Evolutionary conservation across 768 basidiomycete species (phyloP), one percentile per base, ranked within the genome.

Genomic region (Xanthoconium stramineum): DNA sequence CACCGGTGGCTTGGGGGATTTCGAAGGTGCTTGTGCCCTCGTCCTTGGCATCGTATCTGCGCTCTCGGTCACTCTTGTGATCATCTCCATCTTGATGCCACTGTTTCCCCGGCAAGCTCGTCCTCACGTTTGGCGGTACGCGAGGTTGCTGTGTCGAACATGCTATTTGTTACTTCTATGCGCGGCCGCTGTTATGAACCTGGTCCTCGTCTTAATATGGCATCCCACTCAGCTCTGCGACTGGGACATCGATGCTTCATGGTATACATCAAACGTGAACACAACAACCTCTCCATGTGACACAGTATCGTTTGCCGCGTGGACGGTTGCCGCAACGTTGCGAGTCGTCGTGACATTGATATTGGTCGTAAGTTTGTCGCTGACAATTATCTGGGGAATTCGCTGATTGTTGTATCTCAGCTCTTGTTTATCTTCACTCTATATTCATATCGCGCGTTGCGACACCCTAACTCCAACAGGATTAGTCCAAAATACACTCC

Each of bases 231-330:
- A 74, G 2, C 78, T 82, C n/a, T 90, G 89, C 56, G 69, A 72
- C 44, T 75, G 86, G 72, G 84, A 88, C 58, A 72, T 89, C 42
- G 89, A 90, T 64, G 74, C 84, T 42, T 71, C 84, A 11, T 91
- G 89, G 89, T 78, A 81, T 6, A 73, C 75, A 13, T 71, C 57
- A 46, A 54, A 55, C 51, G 76, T 66, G 44, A 59, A 58, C 46
- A 52, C 68, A 47, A n/a, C 15, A 12, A 35, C 57, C 3, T 52
- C 57, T 11, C 47, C 55, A 6, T 73, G 71, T 47, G 53, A 39
- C 24, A 37, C 60, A 0, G 50, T 46, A 30, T 5, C 61, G 3
- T 84, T 82, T 77, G 71, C 74, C 1, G 69, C 73, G 9, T 90
- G 86, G 88, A 64, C 86, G 20, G 72, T 72, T 40, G 74, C 83